These are phyloP conservation scores for Torulaspora franciscae DNA, from an alignment of 805 yeast species.

Conservation along the genomic window DNA sequence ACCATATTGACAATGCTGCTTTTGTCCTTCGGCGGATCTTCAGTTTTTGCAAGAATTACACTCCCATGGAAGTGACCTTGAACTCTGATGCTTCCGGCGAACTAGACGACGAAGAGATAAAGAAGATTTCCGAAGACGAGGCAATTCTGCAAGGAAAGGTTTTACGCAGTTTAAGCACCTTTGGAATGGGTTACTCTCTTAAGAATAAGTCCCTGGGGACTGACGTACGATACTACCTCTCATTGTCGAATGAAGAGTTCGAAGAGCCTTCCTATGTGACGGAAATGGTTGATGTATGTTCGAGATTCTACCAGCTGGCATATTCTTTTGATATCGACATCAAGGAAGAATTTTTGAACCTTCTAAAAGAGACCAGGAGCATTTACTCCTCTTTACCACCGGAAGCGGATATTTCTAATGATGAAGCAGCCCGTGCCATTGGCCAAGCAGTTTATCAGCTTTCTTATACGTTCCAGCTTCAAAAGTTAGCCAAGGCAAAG, in stretches of 20 bases:
- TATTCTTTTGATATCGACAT: conserved; percentile 64
- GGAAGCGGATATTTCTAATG: conserved; percentile 29
- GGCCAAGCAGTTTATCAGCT: conserved; percentile 37
- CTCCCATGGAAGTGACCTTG: conserved; percentile 42
- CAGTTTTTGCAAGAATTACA: conserved; percentile 56
- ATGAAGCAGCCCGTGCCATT: conserved; percentile 34
- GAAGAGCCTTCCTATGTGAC: conserved; percentile 24
- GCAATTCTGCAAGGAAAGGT: conserved; percentile 58
- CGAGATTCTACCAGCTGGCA: conserved; percentile 47
- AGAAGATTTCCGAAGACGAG: conserved; percentile 50
- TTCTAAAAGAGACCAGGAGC: conserved; percentile 37
- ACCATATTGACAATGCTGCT: conserved; percentile 33
- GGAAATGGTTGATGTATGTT: conserved; percentile 33
- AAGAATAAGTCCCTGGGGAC: conserved; percentile 26
- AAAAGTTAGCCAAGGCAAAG: conserved; percentile 29
- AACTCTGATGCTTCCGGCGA: conserved; percentile 25
- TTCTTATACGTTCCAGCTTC: conserved; percentile 36
- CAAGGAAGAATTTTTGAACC: conserved; percentile 37
- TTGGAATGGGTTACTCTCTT: conserved; percentile 41
- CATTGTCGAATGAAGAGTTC: conserved; percentile 19
- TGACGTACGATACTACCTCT: conserved; percentile 26
- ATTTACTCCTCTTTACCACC: conserved; percentile 39
- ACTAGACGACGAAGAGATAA: conserved; percentile 37
- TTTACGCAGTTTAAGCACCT: conserved; percentile 57
- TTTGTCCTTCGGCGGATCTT: conserved; percentile 60